Conservation (phyloP, 108 stramenopile genomes). For the Cyclostephanos tholiformis region DNA sequence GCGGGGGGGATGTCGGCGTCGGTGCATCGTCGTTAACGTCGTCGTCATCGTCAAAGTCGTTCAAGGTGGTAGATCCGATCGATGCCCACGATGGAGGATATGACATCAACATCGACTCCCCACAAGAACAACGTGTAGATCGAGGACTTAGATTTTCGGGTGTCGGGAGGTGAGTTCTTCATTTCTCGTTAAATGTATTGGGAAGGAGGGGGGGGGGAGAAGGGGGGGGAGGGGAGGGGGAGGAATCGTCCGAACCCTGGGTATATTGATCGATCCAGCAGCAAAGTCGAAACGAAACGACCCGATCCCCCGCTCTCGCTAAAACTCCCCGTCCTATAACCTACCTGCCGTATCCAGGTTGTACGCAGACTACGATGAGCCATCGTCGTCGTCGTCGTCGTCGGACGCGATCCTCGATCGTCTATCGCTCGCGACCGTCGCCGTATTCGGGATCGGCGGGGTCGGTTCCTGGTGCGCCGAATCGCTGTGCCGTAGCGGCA, state of each 20-base stretch:
- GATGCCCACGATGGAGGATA: neutral
- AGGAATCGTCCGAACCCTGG: too few relatives aligned
- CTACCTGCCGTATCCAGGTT: neutral
- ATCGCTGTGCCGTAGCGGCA: constrained; percentile 79
- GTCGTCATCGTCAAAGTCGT: neutral
- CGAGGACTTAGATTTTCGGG: constrained; percentile 19
- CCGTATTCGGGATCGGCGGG: constrained; percentile 79
- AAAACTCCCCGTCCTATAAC: neutral
- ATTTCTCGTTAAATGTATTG: too few relatives aligned
- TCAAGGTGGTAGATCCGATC: neutral
- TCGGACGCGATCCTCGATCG: constrained; percentile 39
- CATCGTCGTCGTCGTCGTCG: neutral
- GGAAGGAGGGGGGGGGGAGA: too few relatives aligned
- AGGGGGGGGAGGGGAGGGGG: too few relatives aligned
- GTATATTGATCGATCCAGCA: too few relatives aligned
- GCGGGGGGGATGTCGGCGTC: neutral
- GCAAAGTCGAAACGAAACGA: neutral
- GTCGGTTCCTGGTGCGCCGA: constrained; percentile 89
- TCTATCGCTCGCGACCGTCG: constrained; percentile 58
- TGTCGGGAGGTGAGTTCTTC: constrained; percentile 17
- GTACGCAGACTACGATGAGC: constrained; percentile 7
- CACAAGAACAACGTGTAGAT: neutral
- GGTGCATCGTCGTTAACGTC: neutral
- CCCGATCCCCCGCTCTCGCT: neutral
- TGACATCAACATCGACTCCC: neutral